Evolutionary conservation across 73 alveolate species (phyloP), one percentile per base, ranked within the genome.

Genomic region (Paramecium sonneborni): DNA sequence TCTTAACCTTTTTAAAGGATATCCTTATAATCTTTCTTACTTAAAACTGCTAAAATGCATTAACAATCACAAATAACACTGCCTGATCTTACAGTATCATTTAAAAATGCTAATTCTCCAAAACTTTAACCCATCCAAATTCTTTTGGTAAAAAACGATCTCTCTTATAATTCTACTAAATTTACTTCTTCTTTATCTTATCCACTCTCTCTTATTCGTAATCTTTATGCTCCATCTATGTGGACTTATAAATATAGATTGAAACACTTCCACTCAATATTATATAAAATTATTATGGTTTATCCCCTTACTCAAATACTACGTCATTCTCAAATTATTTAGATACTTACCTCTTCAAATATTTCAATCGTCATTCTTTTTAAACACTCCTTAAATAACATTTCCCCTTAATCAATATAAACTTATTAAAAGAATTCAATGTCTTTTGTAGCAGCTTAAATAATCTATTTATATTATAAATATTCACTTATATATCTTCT

Each of bases 1-100:
- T 32, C 86, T 72, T 72, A 72, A 1, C 28, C 57, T 30, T 72
- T 35, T 72, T 72, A 72, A 11, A 93, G 37, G 52, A 98, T 69
- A 46, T 95, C 95, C 57, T 82, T 93, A 92, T 95, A 98, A 85
- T 89, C 94, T 20, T 82, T 88, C 70, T 95, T 87, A 67, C 94
- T 92, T 30, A 98, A 93, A 43, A 85, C 93, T 35, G 98, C 99
- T 85, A 98, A 74, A 11, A 97, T 98, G 24, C 99, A 94, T 48
- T 95, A 95, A 37, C 95, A 95, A 58, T 92, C 96, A 24, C 99
- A 94, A 30, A 79, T 93, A 2, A 97, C 96, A 1, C 99, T 97
- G 18, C 76, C 90, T 43, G 72, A 41, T 43, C 90, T 38, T 0
- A 41, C 23, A 20, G 32, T 24, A 14, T 46, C 90, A 44, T 43